These are phyloP conservation scores for Amanita brunnescens DNA, from an alignment of 768 basidiomycete species.

Conservation along the genomic window DNA sequence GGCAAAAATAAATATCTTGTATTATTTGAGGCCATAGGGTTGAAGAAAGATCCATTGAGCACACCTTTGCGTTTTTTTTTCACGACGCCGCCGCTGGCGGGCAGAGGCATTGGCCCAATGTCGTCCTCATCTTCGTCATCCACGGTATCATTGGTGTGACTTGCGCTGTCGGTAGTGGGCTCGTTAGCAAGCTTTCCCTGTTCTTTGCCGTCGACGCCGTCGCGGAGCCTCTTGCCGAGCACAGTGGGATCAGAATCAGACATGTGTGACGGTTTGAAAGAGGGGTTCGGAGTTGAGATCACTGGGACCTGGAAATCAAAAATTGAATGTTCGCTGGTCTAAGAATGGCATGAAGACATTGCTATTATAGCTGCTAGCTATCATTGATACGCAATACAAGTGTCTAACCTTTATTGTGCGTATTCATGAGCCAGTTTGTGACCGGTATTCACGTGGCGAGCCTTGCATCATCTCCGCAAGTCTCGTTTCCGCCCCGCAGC, in stretches of 20 bases:
- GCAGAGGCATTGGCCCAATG: slow-evolving; percentile 85
- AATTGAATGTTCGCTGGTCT: no score
- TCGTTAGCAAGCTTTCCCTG: slow-evolving; percentile 6
- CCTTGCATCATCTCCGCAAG: neutral
- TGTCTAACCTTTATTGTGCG: no score
- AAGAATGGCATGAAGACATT: no score
- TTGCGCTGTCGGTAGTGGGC: neutral
- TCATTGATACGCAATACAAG: no score
- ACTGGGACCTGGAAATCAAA: slow-evolving; percentile 3
- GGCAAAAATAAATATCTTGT: slow-evolving; percentile 18
- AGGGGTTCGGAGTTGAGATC: neutral
- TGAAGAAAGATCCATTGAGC: slow-evolving; percentile 15
- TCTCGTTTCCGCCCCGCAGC: neutral
- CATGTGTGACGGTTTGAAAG: slow-evolving; percentile 18
- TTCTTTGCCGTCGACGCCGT: slow-evolving; percentile 21
- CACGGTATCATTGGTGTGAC: slow-evolving; percentile 11
- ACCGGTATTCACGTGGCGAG: neutral
- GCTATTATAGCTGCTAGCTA: no score
- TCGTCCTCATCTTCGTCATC: slow-evolving; percentile 54
- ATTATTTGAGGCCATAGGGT: slow-evolving; percentile 24
- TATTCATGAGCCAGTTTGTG: neutral
- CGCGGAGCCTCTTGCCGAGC: slow-evolving; percentile 57
- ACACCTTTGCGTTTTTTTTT: slow-evolving; percentile 77
- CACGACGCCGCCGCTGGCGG: slow-evolving; percentile 31
- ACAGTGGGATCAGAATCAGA: slow-evolving; percentile 39